Percentiles rank a stretch among this genome's conserved stretches.
Evolutionary conservation across 345 rosid genomes (phyloP).

Genomic region (Limnanthes douglasii): DNA sequence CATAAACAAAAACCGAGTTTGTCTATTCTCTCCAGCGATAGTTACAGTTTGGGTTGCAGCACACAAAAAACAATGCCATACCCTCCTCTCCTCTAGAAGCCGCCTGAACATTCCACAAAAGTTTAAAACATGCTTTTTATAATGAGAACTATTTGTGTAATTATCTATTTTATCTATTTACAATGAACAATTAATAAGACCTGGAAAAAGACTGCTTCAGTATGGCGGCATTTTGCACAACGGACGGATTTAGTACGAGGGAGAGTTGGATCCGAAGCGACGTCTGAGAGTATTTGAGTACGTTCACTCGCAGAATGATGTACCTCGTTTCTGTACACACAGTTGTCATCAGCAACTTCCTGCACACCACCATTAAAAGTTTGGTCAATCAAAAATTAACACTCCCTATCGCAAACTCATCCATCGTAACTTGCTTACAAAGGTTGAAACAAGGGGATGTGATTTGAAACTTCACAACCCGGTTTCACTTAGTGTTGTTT

Average conservation of each 20-base stretch:
- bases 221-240: conserved; percentile 31
- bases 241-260: conserved; percentile 56
- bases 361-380: conserved; percentile 18
- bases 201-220: conserved; percentile 73
- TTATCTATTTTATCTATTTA: background rate
- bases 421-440: too few relatives aligned
- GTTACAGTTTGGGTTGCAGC: conserved; percentile 68
- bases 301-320: conserved; percentile 53
- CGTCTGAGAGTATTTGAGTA: conserved; percentile 52
- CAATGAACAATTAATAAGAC: conserved; percentile 7
- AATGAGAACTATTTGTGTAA: background rate
- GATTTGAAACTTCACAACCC: too few relatives aligned
- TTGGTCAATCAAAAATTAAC: too few relatives aligned
- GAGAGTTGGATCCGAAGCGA: conserved; percentile 73
- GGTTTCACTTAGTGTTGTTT: too few relatives aligned
- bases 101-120: conserved; percentile 24
- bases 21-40: conserved; percentile 65
- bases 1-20: too few relatives aligned
- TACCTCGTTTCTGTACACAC: conserved; percentile 60
- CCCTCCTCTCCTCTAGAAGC: conserved; percentile 90
- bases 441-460: too few relatives aligned
- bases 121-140: background rate
- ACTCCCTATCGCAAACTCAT: too few relatives aligned
- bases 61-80: conserved; percentile 78
- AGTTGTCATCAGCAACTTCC: conserved; percentile 43